A percentile compares a stretch with the other conserved stretches of the same genome.
Evolutionary conservation across 2,329 filamentous ascomycete species (phyloP).

Genomic region (Calycina herbarum): DNA sequence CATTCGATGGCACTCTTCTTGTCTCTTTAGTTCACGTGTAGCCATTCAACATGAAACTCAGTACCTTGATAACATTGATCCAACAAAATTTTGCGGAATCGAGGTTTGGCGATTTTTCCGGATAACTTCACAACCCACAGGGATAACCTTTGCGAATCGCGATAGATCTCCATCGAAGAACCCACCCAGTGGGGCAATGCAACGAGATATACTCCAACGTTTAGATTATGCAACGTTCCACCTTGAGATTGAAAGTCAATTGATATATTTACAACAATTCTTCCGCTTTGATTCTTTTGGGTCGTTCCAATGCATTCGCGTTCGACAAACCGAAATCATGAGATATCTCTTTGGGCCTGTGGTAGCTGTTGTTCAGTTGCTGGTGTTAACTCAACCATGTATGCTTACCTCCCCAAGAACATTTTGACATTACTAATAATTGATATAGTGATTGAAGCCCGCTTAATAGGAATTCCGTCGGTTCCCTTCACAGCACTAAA

Average conservation of each 20-base stretch:
- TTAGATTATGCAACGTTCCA: slow-evolving; percentile 4
- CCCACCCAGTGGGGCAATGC: neutral
- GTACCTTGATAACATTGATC: too few species aligned
- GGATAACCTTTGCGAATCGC: too few species aligned
- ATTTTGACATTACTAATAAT: neutral
- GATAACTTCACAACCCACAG: too few species aligned
- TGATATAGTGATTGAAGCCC: slow-evolving; percentile 9
- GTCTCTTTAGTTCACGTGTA: too few species aligned
- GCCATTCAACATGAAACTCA: too few species aligned
- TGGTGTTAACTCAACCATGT: neutral
- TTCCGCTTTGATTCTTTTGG: neutral
- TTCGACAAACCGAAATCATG: neutral
- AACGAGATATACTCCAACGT: neutral
- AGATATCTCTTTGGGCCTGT: neutral
- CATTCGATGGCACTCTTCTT: too few species aligned
- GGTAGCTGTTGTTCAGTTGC: neutral
- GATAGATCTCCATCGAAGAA: too few species aligned
- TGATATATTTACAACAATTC: neutral
- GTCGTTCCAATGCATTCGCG: neutral
- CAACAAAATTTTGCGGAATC: too few species aligned
- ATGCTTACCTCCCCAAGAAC: neutral
- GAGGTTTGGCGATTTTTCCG: too few species aligned
- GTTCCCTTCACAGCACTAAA: slow-evolving; percentile 35
- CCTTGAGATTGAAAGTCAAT: neutral
- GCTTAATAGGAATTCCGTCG: slow-evolving; percentile 36